A percentile compares a stretch with the other conserved stretches of the same genome.
Evolutionary conservation across 2,329 filamentous ascomycete species (phyloP).

Genomic region (Xenoacremonium recifei): DNA sequence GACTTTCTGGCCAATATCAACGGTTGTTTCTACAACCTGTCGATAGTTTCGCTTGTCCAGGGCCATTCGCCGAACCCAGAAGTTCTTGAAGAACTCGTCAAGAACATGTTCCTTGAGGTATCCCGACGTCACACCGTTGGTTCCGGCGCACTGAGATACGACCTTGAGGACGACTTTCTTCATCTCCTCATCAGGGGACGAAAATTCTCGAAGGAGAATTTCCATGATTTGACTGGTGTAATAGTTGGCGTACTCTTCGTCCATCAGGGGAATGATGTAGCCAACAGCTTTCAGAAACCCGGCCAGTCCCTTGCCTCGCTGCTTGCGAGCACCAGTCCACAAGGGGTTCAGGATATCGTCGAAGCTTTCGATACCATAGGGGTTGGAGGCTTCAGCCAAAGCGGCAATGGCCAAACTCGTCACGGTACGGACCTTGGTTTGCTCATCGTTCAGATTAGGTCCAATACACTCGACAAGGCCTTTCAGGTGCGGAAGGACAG

Average conservation of each 20-base stretch:
- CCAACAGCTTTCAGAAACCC: conserved; percentile 97
- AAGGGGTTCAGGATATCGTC: conserved; percentile 96
- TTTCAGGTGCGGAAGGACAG: conserved; percentile 91
- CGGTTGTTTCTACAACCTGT: conserved; percentile 96
- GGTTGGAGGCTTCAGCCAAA: conserved; percentile 91
- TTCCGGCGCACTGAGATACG: conserved; percentile 90
- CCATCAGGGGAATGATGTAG: conserved; percentile 98
- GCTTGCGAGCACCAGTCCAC: conserved; percentile 94
- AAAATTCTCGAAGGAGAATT: conserved; percentile 91
- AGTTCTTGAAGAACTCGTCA: conserved; percentile 96
- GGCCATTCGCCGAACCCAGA: conserved; percentile 97
- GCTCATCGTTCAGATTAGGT: conserved; percentile 93
- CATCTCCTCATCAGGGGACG: conserved; percentile 98
- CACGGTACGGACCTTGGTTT: conserved; percentile 95
- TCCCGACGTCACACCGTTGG: conserved; percentile 88
- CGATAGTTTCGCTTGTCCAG: conserved; percentile 97
- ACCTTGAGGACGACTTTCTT: conserved; percentile 99
- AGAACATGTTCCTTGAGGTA: conserved; percentile 96
- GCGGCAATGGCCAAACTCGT: conserved; percentile 94
- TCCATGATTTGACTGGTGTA: conserved; percentile 99
- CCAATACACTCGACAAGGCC: conserved; percentile 95
- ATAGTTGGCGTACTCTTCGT: conserved; percentile 99
- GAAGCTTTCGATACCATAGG: conserved; percentile 98
- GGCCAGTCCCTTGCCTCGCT: conserved; percentile 92
- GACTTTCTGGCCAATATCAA: conserved; percentile 97